Base-by-base conservation (phyloP, 495 filamentous ascomycete genomes). In the Parachaetomium inaequale region DNA sequence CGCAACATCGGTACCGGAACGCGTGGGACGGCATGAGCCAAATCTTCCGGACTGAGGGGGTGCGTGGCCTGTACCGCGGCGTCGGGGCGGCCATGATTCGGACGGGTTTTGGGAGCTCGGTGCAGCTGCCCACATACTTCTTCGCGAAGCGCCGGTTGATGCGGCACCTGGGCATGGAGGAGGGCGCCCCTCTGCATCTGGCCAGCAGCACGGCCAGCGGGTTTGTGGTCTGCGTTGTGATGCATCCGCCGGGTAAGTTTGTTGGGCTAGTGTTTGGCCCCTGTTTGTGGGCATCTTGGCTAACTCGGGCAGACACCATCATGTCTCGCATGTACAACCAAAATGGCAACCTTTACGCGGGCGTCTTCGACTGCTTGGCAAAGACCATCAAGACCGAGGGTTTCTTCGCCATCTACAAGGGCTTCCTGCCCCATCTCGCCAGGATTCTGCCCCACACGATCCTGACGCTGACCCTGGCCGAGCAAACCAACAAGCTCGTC, bases 291-390 rank as follows among this genome's bases (percentile, higher is more conserved):
- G n/a, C 5, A 29, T 3, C n/a, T 6, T 29, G 2, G 28, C 90
- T 93, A 79, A 67, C 79, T 68, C 57, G 11, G 25, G 3, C 34
- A 92, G 94, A 99, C 72, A 98, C 95, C 10, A 91, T 99, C 76
- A 99, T 99, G 94, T 92, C 89, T 54, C 88, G 94, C 36, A 88
- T 99, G 83, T 99, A 99, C 78, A 99, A 99, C 79, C 94, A 99
- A 75, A 93, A 92, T 57, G 94, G 94, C 31, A 96, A 97, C 71
- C 85, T 98, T 5, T 99, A 99, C 78, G 87, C 82, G 64, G 88
- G 92, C 58, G 90, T 92, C 0, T 91, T 94, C 62, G 94, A 99
- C 76, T 99, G 94, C 73, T 73, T 97, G 46, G 84, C 81, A 69
- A 92, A 96, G 78, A 99, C 94, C 0, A 81, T 99, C 66, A 85